Percentiles rank a stretch among this genome's conserved stretches.
Conservation (phyloP, 176 grass and related monocot species). For the Oropetium thomaeum region DNA sequence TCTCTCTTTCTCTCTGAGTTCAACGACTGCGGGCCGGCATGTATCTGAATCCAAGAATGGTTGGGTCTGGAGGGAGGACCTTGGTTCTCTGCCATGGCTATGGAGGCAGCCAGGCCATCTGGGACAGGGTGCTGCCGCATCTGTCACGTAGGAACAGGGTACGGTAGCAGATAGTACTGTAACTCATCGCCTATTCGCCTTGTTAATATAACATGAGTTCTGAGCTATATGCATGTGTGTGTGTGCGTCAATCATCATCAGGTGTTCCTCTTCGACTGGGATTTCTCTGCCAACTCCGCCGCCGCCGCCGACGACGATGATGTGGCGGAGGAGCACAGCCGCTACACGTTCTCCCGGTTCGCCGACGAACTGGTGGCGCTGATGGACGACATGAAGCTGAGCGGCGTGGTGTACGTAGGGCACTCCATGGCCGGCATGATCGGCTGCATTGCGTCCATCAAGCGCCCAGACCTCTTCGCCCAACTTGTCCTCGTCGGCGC, state of each 20-base stretch:
- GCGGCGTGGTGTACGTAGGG: conserved; percentile 48
- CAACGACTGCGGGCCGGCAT: conserved; percentile 24
- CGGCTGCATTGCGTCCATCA: conserved; percentile 73
- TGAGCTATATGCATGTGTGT: neutral
- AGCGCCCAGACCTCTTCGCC: conserved; percentile 61
- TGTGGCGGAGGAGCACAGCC: neutral
- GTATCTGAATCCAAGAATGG: conserved; percentile 52
- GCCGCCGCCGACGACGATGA: neutral
- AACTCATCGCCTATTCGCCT: neutral
- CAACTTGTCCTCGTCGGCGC: conserved; percentile 68
- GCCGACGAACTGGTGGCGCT: conserved; percentile 55
- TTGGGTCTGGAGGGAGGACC: conserved; percentile 55
- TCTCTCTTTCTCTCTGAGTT: neutral
- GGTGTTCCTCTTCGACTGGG: conserved; percentile 90
- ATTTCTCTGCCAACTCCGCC: conserved; percentile 36
- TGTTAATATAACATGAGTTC: neutral
- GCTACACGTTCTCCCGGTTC: conserved; percentile 55
- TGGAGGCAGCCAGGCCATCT: conserved; percentile 58
- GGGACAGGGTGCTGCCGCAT: conserved; percentile 63
- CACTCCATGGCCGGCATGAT: conserved; percentile 92
- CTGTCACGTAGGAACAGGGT: conserved; percentile 49
- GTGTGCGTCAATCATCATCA: too few species aligned
- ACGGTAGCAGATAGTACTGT: neutral
- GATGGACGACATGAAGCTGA: conserved; percentile 50
- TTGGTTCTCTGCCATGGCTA: conserved; percentile 79